These are phyloP conservation scores for Solanum virginianum DNA, from an alignment of 257 asterid species.

Conservation along the genomic window DNA sequence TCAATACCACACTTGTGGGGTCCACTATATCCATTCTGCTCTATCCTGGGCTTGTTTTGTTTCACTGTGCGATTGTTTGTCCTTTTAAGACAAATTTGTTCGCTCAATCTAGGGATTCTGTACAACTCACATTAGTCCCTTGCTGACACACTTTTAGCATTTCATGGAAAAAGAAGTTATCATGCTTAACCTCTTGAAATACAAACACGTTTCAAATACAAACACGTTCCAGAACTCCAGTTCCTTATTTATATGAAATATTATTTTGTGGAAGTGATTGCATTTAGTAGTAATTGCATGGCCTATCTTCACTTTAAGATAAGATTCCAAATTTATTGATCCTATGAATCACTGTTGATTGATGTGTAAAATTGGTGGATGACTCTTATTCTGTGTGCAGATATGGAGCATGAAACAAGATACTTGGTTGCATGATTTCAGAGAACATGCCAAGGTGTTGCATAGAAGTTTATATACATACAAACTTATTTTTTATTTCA, in stretches of 20 bases:
- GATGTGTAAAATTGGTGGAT: constrained; percentile 2
- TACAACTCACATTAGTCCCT: neutral
- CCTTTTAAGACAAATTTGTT: neutral
- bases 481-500: neutral
- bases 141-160: neutral
- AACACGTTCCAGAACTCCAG: neutral
- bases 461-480: neutral
- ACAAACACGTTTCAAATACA: neutral
- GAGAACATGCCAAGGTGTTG: constrained; percentile 68
- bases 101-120: neutral
- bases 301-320: neutral
- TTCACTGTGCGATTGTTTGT: neutral
- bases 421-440: constrained; percentile 63
- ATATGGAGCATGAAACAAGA: constrained; percentile 90
- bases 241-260: neutral
- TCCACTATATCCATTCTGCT: neutral
- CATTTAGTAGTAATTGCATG: neutral
- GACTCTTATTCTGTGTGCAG: constrained; percentile 36
- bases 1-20: neutral
- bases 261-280: neutral
- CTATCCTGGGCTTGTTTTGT: neutral
- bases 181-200: neutral
- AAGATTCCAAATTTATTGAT: neutral
- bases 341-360: neutral
- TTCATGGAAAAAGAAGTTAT: neutral